phyloP scores from a whole-genome alignment of 768 basidiomycete species.

The Sporobolomyces phaffii region DNA sequence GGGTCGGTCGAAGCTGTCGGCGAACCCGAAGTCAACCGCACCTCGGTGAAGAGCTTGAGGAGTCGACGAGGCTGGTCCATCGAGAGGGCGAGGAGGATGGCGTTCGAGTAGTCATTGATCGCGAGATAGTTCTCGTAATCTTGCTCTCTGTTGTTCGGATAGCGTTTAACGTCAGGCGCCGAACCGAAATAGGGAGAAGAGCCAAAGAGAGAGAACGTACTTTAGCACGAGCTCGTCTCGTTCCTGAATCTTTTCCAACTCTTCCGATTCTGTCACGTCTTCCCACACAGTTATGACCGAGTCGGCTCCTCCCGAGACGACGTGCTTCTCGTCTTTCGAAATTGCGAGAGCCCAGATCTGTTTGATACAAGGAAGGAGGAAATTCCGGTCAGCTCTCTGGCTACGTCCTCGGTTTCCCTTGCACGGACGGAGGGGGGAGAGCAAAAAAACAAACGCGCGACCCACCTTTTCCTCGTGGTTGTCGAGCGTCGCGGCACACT shows the following conservation, averaged over 20 bases:
- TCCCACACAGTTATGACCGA: conserved; percentile 94
- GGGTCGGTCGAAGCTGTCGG: conserved; percentile 1
- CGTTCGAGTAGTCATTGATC: conserved; percentile 79
- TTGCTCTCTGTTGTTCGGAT: conserved; percentile 71
- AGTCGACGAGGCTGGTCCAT: conserved; percentile 91
- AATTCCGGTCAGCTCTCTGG: no score
- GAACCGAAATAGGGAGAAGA: no score
- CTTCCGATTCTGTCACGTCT: conserved; percentile 81
- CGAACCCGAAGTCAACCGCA: conserved; percentile 46
- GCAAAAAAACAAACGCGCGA: not conserved
- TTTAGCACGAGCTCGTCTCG: conserved; percentile 69
- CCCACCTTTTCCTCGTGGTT: conserved; percentile 95
- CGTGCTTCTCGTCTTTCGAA: conserved; percentile 68
- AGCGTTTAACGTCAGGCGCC: no score
- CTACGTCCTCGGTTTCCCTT: no score
- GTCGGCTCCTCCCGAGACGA: conserved; percentile 92
- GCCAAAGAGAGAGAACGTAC: conserved; percentile 58
- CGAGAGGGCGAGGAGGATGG: conserved; percentile 81
- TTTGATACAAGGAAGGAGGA: no score
- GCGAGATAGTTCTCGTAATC: conserved; percentile 85
- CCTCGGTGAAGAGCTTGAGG: conserved; percentile 65
- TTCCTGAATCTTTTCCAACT: conserved; percentile 65
- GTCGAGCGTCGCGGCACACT: conserved; percentile 81
- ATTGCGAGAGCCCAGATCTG: conserved; percentile 96
- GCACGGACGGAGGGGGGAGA: no score